Evolutionary conservation across 805 yeast genomes (phyloP).

Genomic region (Candida koratica): DNA sequence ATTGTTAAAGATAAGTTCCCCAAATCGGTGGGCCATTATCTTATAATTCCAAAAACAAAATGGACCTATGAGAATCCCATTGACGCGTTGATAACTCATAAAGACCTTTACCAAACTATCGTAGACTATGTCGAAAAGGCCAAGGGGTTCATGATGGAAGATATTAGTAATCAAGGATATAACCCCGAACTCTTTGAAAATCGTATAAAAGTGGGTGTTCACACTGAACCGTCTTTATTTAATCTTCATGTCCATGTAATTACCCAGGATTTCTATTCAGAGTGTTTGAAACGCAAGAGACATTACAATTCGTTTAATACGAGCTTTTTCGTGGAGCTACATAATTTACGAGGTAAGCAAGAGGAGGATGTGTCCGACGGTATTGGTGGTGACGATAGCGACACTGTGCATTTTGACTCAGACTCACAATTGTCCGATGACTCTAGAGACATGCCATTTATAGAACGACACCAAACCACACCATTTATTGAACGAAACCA

Average conservation of each 20-base stretch:
- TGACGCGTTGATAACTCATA: constrained; percentile 39
- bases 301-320: constrained; percentile 75
- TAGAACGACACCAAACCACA: constrained; percentile 7
- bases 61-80: constrained; percentile 43
- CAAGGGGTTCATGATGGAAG: constrained; percentile 26
- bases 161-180: constrained; percentile 16
- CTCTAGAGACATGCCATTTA: neutral
- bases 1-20: constrained; percentile 62
- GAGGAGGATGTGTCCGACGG: neutral
- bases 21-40: constrained; percentile 56
- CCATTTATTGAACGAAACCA: constrained; percentile 7
- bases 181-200: constrained; percentile 3
- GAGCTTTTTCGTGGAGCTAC: constrained; percentile 56
- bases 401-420: constrained; percentile 1
- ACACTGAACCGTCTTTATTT: constrained; percentile 63
- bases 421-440: neutral
- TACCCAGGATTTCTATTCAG: constrained; percentile 58
- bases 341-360: constrained; percentile 25
- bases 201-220: constrained; percentile 59
- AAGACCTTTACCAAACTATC: constrained; percentile 27
- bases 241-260: constrained; percentile 74
- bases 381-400: neutral
- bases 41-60: constrained; percentile 57
- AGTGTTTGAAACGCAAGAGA: constrained; percentile 50
- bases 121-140: constrained; percentile 36